Percentiles rank a stretch among this genome's conserved stretches.
These are phyloP conservation scores for Aspergillus leporis DNA, from an alignment of 495 filamentous ascomycete genomes.

Conservation along the genomic window DNA sequence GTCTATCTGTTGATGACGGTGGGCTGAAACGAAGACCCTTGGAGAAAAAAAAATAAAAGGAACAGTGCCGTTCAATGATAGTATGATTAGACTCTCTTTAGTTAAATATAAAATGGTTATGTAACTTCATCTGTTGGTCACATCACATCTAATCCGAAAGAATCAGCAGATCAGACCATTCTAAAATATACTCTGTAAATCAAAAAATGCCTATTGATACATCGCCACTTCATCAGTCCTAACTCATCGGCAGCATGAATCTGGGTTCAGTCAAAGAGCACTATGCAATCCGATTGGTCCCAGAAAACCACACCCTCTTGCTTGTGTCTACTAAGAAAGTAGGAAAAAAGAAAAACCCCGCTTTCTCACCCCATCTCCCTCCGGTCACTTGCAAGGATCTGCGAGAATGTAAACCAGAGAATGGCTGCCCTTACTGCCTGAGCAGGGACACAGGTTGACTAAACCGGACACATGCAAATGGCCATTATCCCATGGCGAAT, in stretches of 20 bases:
- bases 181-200: constrained; percentile 3
- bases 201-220: not conserved
- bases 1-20: no score
- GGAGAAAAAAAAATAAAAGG: not conserved
- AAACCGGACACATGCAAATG: constrained; percentile 1
- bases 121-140: not conserved
- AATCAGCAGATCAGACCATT: not conserved
- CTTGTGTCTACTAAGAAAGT: not conserved
- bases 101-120: not conserved
- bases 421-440: constrained; percentile 15
- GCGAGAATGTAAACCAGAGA: constrained; percentile 5
- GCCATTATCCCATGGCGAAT: not conserved
- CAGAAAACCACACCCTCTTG: not conserved
- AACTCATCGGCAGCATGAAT: not conserved
- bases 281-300: constrained; percentile 6
- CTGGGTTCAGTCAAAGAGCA: not conserved
- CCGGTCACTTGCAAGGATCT: constrained; percentile 4
- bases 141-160: not conserved
- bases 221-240: constrained; percentile 12
- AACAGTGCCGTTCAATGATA: not conserved
- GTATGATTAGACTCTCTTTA: not conserved
- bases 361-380: constrained; percentile 2
- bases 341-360: constrained; percentile 8
- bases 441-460: constrained; percentile 7
- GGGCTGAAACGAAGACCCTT: not conserved